phyloP scores from a whole-genome alignment of 2,329 filamentous ascomycete genomes.

The Aspergillus tamarii region DNA sequence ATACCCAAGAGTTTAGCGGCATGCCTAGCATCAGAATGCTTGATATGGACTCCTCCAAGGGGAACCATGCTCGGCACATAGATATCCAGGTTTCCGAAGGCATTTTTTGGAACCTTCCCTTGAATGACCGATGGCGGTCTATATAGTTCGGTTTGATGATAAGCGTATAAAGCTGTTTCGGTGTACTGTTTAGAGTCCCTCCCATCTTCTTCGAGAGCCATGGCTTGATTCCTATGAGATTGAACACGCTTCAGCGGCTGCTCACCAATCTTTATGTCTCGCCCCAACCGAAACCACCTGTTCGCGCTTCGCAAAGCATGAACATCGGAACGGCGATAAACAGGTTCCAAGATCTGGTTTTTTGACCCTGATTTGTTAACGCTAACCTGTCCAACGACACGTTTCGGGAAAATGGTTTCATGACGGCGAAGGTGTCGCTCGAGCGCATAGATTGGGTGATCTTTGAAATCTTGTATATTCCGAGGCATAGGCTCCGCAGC shows the following conservation, averaged over 20 bases:
- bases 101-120: constrained; percentile 69
- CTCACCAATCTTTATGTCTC: constrained; percentile 76
- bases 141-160: constrained; percentile 70
- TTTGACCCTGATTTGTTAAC: constrained; percentile 42
- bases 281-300: constrained; percentile 87
- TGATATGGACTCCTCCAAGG: constrained; percentile 60
- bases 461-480: constrained; percentile 84
- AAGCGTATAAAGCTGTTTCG: constrained; percentile 63
- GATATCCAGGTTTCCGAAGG: constrained; percentile 65
- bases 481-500: constrained; percentile 81
- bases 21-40: constrained; percentile 61
- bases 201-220: constrained; percentile 39
- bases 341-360: constrained; percentile 66
- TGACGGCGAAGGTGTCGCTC: constrained; percentile 82
- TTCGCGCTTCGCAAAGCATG: constrained; percentile 76
- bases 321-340: constrained; percentile 83
- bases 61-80: constrained; percentile 68
- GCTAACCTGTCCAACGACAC: constrained; percentile 77
- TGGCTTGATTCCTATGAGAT: constrained; percentile 44
- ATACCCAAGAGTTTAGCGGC: constrained; percentile 77
- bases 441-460: constrained; percentile 80
- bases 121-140: constrained; percentile 73
- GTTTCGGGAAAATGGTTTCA: constrained; percentile 76
- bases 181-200: constrained; percentile 48
- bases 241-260: constrained; percentile 78